Conservation (phyloP, 2,329 filamentous ascomycete species). For the Pyricularia pennisetigena region DNA sequence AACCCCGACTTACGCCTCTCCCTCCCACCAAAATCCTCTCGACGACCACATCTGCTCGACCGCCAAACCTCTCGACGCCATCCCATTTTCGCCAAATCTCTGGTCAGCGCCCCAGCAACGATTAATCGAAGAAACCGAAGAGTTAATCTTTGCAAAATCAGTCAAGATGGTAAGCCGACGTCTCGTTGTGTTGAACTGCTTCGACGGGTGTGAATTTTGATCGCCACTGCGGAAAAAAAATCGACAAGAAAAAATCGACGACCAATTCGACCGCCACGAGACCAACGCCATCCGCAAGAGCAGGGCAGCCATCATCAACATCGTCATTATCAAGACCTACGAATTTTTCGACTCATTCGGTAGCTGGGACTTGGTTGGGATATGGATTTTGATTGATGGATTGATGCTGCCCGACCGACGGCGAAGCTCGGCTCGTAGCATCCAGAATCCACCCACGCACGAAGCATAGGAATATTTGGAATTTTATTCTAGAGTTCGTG, state of each 20-base stretch:
- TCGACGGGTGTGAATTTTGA: neutral
- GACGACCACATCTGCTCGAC: neutral
- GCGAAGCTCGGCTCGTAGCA: neutral
- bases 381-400: neutral
- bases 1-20: neutral
- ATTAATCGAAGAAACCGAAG: conserved; percentile 20
- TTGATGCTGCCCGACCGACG: conserved; percentile 2
- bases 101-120: conserved; percentile 30
- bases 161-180: conserved; percentile 57
- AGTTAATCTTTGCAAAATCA: conserved; percentile 32
- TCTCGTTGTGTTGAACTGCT: neutral
- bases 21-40: neutral
- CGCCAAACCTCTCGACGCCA: neutral
- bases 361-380: conserved; percentile 5
- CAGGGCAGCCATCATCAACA: neutral
- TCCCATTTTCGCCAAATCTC: neutral
- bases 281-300: neutral
- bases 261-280: neutral
- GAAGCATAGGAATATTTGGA: conserved; percentile 7
- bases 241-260: neutral
- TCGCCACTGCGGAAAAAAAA: neutral
- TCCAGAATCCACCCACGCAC: conserved; percentile 9
- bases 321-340: neutral
- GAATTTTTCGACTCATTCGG: neutral
- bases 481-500: neutral